phyloP scores from a whole-genome alignment of 2,329 filamentous ascomycete species.

The Colletotrichum chlorophyti region DNA sequence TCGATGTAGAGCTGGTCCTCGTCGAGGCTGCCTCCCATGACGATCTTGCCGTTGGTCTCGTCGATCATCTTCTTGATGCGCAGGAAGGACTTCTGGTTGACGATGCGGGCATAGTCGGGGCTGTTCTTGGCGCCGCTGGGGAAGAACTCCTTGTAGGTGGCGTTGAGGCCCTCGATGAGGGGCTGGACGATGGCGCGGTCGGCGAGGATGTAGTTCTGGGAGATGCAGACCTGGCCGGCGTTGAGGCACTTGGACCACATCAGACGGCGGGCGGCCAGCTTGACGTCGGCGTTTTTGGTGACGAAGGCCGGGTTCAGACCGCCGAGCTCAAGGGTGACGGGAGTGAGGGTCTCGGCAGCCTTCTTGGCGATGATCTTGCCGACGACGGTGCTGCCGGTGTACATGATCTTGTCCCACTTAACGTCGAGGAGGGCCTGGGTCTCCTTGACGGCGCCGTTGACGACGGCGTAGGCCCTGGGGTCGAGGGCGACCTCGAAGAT shows the following conservation, averaged over 20 bases:
- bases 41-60: slow-evolving; percentile 79
- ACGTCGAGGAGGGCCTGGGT: slow-evolving; percentile 82
- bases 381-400: slow-evolving; percentile 81
- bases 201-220: slow-evolving; percentile 89
- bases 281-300: slow-evolving; percentile 80
- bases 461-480: slow-evolving; percentile 73
- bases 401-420: slow-evolving; percentile 98
- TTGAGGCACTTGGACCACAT: slow-evolving; percentile 90
- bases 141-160: slow-evolving; percentile 77
- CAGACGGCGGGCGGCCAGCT: slow-evolving; percentile 81
- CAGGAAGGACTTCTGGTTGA: slow-evolving; percentile 80
- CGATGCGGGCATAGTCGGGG: slow-evolving; percentile 78
- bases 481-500: slow-evolving; percentile 81
- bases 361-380: slow-evolving; percentile 90
- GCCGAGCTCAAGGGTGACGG: slow-evolving; percentile 87
- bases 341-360: slow-evolving; percentile 87
- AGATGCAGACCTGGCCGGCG: slow-evolving; percentile 90
- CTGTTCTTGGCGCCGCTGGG: slow-evolving; percentile 82
- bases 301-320: slow-evolving; percentile 92
- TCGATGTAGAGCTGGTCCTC: slow-evolving; percentile 84
- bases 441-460: slow-evolving; percentile 84
- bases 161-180: slow-evolving; percentile 78
- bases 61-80: slow-evolving; percentile 94
- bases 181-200: slow-evolving; percentile 75
- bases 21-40: slow-evolving; percentile 86